Evolutionary conservation across 495 filamentous ascomycete genomes (phyloP).

Genomic region (Penicillium goetzii): DNA sequence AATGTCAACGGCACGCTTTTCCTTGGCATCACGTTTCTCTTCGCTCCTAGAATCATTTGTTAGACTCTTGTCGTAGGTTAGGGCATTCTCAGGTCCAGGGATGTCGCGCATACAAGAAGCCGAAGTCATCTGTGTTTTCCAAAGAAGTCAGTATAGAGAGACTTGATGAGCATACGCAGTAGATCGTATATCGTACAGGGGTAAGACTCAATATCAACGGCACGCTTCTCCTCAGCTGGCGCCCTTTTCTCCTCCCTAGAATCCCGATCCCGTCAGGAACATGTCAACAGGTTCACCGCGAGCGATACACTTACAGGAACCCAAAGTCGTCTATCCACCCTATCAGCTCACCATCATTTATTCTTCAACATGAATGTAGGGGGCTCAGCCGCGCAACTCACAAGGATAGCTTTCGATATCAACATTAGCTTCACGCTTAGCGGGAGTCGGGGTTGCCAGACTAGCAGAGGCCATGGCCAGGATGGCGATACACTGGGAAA

Average conservation of each 20-base stretch:
- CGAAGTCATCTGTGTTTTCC: slow-evolving; percentile 2
- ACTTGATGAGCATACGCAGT: not conserved
- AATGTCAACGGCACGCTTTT: slow-evolving; percentile 1
- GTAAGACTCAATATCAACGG: slow-evolving; percentile 9
- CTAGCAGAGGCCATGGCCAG: slow-evolving; percentile 5
- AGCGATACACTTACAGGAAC: slow-evolving; percentile 1
- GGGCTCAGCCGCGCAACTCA: not conserved
- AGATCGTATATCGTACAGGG: not conserved
- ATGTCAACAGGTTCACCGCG: not conserved
- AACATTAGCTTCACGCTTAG: slow-evolving; percentile 7
- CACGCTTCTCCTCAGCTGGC: slow-evolving; percentile 3
- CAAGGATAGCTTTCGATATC: slow-evolving; percentile 9
- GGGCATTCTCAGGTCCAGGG: not conserved
- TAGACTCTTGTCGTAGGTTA: not conserved
- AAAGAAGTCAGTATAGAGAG: not conserved
- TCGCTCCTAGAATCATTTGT: not conserved
- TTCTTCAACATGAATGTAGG: not conserved
- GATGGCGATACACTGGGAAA: not conserved
- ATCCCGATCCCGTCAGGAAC: not conserved
- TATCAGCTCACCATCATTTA: not conserved
- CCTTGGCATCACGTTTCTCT: not conserved
- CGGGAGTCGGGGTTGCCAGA: slow-evolving; percentile 3
- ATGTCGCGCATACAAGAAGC: not conserved
- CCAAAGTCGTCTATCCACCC: not conserved
- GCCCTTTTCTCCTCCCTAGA: slow-evolving; percentile 2